phyloP scores from a whole-genome alignment of 2,329 filamentous ascomycete species.

The Bertia moriformis region DNA sequence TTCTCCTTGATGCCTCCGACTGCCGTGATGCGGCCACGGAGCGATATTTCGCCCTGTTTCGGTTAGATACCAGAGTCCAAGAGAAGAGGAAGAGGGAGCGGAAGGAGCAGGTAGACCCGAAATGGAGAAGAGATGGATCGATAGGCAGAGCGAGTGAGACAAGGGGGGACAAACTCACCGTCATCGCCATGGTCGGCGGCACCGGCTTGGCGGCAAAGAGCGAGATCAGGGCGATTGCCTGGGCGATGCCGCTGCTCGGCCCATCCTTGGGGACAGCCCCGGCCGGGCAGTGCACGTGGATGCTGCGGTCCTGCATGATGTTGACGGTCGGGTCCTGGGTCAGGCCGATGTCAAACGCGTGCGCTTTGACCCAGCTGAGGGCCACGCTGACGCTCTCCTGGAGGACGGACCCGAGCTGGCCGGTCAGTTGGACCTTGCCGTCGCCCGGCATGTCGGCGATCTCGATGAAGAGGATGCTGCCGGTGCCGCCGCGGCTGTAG shows the following conservation, averaged over 20 bases:
- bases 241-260: slow-evolving; percentile 73
- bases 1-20: slow-evolving; percentile 99
- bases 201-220: slow-evolving; percentile 77
- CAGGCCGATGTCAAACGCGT: slow-evolving; percentile 79
- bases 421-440: slow-evolving; percentile 84
- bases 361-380: slow-evolving; percentile 89
- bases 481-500: slow-evolving; percentile 82
- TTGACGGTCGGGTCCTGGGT: slow-evolving; percentile 70
- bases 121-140: too few relatives aligned
- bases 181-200: slow-evolving; percentile 90
- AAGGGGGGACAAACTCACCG: too few relatives aligned
- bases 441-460: slow-evolving; percentile 92
- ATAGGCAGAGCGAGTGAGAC: too few relatives aligned
- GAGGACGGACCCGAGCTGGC: slow-evolving; percentile 87
- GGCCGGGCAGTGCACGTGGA: slow-evolving; percentile 91
- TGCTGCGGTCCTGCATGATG: slow-evolving; percentile 86
- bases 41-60: slow-evolving; percentile 48
- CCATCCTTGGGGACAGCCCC: slow-evolving; percentile 93
- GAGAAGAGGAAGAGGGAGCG: too few relatives aligned
- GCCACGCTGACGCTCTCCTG: slow-evolving; percentile 96
- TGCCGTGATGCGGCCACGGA: slow-evolving; percentile 79
- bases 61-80: background rate
- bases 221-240: slow-evolving; percentile 84
- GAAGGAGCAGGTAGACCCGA: too few relatives aligned
- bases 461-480: slow-evolving; percentile 94